Evolutionary conservation across 768 basidiomycete genomes (phyloP).

Genomic region (Tephrocybe sp.): DNA sequence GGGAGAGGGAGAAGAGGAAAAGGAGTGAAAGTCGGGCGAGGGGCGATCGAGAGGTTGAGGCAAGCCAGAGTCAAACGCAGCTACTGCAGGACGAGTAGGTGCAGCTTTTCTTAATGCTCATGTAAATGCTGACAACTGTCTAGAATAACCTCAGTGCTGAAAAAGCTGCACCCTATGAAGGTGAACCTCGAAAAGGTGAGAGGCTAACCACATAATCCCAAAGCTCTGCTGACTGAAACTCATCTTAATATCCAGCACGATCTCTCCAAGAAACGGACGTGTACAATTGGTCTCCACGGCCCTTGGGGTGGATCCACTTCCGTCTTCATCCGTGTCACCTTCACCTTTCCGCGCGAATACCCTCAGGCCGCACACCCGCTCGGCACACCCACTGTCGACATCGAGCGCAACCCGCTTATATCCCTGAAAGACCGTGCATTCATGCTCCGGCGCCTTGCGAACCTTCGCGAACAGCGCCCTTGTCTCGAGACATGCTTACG

Average conservation of each 20-base stretch:
- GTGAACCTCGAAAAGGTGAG: slow-evolving; percentile 84
- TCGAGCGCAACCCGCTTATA: slow-evolving; percentile 82
- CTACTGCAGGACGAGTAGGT: slow-evolving; percentile 73
- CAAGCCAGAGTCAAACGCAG: slow-evolving; percentile 27
- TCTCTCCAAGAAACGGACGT: slow-evolving; percentile 68
- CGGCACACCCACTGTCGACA: slow-evolving; percentile 70
- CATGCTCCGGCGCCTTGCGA: slow-evolving; percentile 73
- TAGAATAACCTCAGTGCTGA: slow-evolving; percentile 74
- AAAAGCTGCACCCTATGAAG: slow-evolving; percentile 60
- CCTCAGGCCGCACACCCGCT: slow-evolving; percentile 60
- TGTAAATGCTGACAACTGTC: neutral
- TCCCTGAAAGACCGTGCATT: slow-evolving; percentile 73
- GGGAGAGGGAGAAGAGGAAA: slow-evolving; percentile 25
- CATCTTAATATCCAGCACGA: slow-evolving; percentile 68
- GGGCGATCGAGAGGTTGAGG: slow-evolving; percentile 24
- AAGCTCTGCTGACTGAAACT: too few species aligned
- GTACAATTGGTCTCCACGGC: slow-evolving; percentile 83
- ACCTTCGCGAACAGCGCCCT: slow-evolving; percentile 73
- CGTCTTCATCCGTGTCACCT: slow-evolving; percentile 84
- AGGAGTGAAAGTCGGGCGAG: slow-evolving; percentile 47
- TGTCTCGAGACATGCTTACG: slow-evolving; percentile 83
- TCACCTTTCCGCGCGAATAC: slow-evolving; percentile 86
- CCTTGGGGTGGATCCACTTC: slow-evolving; percentile 89
- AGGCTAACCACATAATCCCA: too few species aligned
- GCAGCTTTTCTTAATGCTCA: neutral